Conservation (phyloP, 2,329 filamentous ascomycete species). For the Helotiales sp. region DNA sequence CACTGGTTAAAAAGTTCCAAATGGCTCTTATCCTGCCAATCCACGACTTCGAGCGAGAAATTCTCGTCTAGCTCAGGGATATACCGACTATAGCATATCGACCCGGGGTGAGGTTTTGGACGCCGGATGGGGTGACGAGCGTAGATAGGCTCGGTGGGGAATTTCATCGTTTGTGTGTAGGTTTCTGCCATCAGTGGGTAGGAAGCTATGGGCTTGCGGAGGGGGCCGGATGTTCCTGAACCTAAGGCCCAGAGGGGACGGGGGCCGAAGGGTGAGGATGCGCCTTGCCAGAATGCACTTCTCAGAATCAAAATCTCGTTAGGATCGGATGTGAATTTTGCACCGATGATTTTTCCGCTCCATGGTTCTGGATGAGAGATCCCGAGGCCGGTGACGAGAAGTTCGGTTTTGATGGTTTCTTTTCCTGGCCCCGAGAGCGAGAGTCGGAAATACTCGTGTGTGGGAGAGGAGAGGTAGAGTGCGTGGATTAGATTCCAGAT, state of each 20-base stretch:
- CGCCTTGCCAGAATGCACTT: constrained; percentile 72
- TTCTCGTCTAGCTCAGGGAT: constrained; percentile 77
- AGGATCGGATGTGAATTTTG: background rate
- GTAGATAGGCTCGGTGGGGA: constrained; percentile 46
- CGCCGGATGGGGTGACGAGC: constrained; percentile 73
- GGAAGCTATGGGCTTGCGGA: constrained; percentile 43
- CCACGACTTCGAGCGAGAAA: constrained; percentile 77
- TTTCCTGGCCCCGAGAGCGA: constrained; percentile 41
- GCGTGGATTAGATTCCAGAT: constrained; percentile 49
- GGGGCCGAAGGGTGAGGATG: constrained; percentile 68
- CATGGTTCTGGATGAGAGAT: constrained; percentile 30
- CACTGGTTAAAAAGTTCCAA: constrained; percentile 75
- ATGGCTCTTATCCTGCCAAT: constrained; percentile 68
- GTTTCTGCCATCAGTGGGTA: constrained; percentile 50
- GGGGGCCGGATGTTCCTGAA: constrained; percentile 39
- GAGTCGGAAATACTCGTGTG: constrained; percentile 45
- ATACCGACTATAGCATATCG: constrained; percentile 77
- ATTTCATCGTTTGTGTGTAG: constrained; percentile 49
- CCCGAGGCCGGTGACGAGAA: constrained; percentile 40
- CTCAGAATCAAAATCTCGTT: constrained; percentile 55
- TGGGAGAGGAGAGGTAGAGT: constrained; percentile 42
- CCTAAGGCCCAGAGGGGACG: constrained; percentile 60
- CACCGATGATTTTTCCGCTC: background rate
- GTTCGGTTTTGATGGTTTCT: constrained; percentile 39
- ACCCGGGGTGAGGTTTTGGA: constrained; percentile 72